Evolutionary conservation across 2,329 filamentous ascomycete species (phyloP), one percentile per base, ranked within the genome.

Genomic region (Torrubiellomyces zombiae): DNA sequence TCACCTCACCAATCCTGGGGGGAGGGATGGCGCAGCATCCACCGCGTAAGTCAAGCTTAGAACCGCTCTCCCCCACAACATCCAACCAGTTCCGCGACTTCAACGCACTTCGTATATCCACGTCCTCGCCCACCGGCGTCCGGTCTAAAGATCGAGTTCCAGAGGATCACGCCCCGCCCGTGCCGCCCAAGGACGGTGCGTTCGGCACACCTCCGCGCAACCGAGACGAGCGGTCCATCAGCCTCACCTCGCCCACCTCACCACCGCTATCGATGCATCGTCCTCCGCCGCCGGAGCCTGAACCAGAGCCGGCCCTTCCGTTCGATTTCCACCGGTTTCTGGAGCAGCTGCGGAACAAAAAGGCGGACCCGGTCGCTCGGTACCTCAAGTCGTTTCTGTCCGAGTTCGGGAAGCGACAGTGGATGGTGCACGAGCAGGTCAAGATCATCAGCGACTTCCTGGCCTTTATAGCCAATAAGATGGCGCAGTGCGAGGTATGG

Each of bases 381-480:
- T 98, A 94, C 44, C 63, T 98, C 22, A 80, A 91, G 35, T 95
- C 89, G 0, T 98, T 98, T 42, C 56, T 98, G 16, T 73, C 72
- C 24, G 91, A 98, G 48, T 98, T 98, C 51, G 81, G 74, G 18
- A 98, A 95, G 57, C 81, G 85, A 38, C 89, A 95, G 51, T 98
- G 89, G 89, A 92, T 93, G 80, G 89, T 94, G 6, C 89, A 98
- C 47, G 89, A 98, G 53, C 89, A 98, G 50, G 89, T 95, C 46
- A 98, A 98, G 55, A 95, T 98, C 33, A 93, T 98, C 32, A 73
- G 81, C 36, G 91, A 98, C 47, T 98, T 98, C 38, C 59, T 98
- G 23, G 74, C 83, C 21, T 98, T 98, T 43, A 98, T 98, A 35
- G 79, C 80, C 27, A 93, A 93, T 54, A 95, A 95, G 57, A 98